phyloP scores from a whole-genome alignment of 1,284 basidiomycete species.

The Sporisorium graminicola region DNA sequence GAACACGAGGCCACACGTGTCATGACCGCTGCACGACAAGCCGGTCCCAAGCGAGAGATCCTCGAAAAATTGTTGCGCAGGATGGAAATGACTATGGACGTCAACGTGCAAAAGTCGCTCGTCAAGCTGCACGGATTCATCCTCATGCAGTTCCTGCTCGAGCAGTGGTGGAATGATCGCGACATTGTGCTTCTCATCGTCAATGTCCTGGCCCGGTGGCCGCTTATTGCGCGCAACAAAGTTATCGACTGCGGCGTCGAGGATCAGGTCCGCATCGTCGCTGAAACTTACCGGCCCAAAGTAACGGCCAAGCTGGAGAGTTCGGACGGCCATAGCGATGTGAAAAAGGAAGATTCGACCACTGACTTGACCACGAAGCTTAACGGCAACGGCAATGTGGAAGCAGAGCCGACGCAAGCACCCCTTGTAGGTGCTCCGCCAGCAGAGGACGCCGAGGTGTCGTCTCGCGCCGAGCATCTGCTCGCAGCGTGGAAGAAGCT shows the following conservation, averaged over 20 bases:
- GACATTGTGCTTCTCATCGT: constrained; percentile 79
- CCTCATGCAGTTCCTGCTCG: constrained; percentile 87
- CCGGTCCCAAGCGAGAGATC: constrained; percentile 82
- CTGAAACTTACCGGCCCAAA: constrained; percentile 38
- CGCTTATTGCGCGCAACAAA: constrained; percentile 89
- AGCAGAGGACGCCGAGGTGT: constrained; percentile 35
- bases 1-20: constrained; percentile 89
- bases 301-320: constrained; percentile 69
- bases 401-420: constrained; percentile 1
- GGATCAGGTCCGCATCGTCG: constrained; percentile 51
- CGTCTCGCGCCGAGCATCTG: constrained; percentile 72
- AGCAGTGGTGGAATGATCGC: constrained; percentile 81
- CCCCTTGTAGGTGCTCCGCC: constrained; percentile 22
- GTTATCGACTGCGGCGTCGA: constrained; percentile 78
- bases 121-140: constrained; percentile 95
- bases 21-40: constrained; percentile 90
- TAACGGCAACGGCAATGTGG: not conserved
- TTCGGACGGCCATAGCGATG: not conserved
- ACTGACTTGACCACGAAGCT: not conserved
- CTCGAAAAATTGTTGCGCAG: constrained; percentile 86
- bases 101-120: constrained; percentile 82
- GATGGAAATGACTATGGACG: constrained; percentile 88
- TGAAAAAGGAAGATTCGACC: constrained; percentile 10
- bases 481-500: constrained; percentile 81
- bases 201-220: constrained; percentile 75